Conservation (phyloP, 2,329 filamentous ascomycete genomes). For the Exophiala oligosperma region DNA sequence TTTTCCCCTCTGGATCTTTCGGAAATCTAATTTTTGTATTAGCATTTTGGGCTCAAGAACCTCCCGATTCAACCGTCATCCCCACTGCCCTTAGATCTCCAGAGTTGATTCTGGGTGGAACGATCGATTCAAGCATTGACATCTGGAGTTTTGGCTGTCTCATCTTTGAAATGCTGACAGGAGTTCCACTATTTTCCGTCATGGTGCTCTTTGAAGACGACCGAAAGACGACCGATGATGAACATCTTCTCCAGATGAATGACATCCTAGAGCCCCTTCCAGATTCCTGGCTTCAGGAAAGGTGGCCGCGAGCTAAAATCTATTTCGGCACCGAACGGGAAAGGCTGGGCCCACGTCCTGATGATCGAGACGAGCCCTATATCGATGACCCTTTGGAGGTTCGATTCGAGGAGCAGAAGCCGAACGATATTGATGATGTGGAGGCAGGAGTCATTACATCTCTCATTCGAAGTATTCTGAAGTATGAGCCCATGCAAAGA, state of each 20-base stretch:
- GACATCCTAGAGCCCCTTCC: conserved; percentile 31
- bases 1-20: conserved; percentile 14
- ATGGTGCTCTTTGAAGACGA: conserved; percentile 29
- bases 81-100: conserved; percentile 32
- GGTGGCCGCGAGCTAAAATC: conserved; percentile 31
- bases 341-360: conserved; percentile 28
- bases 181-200: conserved; percentile 27
- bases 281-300: conserved; percentile 27
- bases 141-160: conserved; percentile 37
- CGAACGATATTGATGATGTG: conserved; percentile 30
- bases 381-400: conserved; percentile 28
- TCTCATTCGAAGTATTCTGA: conserved; percentile 33
- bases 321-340: conserved; percentile 31
- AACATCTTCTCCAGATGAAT: conserved; percentile 33
- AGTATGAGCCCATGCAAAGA: conserved; percentile 33
- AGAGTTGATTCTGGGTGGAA: conserved; percentile 35
- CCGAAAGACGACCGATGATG: conserved; percentile 31
- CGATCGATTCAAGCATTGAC: conserved; percentile 35
- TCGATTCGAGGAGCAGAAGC: conserved; percentile 28
- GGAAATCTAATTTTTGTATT: conserved; percentile 29
- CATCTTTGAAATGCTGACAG: conserved; percentile 36
- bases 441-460: conserved; percentile 31
- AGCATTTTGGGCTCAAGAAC: conserved; percentile 31
- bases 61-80: conserved; percentile 29
- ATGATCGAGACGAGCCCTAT: conserved; percentile 5